Percentiles rank a stretch among this genome's conserved stretches.
These are phyloP conservation scores for Xylaria sp. DNA, from an alignment of 2,329 filamentous ascomycete genomes.

Conservation along the genomic window DNA sequence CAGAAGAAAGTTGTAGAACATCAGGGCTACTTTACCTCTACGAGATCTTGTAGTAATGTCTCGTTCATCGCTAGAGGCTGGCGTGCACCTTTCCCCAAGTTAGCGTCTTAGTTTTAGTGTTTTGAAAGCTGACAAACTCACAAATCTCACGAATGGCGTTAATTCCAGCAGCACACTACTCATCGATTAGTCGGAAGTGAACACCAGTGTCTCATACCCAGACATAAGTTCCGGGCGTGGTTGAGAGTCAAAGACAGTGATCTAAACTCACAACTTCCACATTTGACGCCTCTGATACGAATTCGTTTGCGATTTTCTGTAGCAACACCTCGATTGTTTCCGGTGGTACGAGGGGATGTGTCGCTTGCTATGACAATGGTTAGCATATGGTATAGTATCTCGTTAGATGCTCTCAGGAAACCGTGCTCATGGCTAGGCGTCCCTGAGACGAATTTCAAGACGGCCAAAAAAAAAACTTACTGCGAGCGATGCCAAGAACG, in stretches of 20 bases:
- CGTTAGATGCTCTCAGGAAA: neutral
- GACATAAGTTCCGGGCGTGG: neutral
- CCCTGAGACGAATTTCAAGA: too few relatives aligned
- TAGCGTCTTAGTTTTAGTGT: slow-evolving; percentile 2
- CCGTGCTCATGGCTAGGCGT: too few relatives aligned
- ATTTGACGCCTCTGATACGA: slow-evolving; percentile 92
- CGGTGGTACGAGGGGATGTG: slow-evolving; percentile 88
- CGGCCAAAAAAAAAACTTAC: slow-evolving; percentile 19
- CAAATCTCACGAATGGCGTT: slow-evolving; percentile 97
- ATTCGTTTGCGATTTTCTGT: slow-evolving; percentile 97
- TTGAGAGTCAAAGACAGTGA: slow-evolving; percentile 51
- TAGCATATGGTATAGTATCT: neutral
- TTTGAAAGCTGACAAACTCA: slow-evolving; percentile 17
- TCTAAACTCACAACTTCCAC: slow-evolving; percentile 67
- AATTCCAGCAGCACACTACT: slow-evolving; percentile 71
- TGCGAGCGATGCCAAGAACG: slow-evolving; percentile 88
- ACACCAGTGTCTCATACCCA: neutral
- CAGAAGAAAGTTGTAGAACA: neutral
- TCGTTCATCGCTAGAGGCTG: slow-evolving; percentile 97
- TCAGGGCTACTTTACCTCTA: slow-evolving; percentile 55
- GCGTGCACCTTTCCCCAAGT: slow-evolving; percentile 54
- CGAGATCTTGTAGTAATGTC: slow-evolving; percentile 91
- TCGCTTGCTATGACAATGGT: slow-evolving; percentile 65
- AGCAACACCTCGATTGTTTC: slow-evolving; percentile 90
- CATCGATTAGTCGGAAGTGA: slow-evolving; percentile 2